Evolutionary conservation across 1,139 yeast species (phyloP).

Genomic region (Ogataea hybrid): DNA sequence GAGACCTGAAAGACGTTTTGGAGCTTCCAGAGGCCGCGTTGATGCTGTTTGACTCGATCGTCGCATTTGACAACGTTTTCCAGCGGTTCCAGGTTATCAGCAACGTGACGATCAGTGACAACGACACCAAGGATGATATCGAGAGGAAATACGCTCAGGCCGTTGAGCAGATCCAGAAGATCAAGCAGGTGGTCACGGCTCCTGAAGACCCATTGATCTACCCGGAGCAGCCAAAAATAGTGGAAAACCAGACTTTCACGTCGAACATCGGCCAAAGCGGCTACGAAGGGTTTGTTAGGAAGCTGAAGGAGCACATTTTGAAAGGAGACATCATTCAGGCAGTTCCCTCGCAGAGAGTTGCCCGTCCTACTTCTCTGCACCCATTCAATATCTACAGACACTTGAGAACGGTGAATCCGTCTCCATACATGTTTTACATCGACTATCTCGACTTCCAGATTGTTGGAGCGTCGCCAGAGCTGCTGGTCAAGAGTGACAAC

Average conservation of each 20-base stretch:
- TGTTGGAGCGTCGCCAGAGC: slow-evolving; percentile 96
- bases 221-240: slow-evolving; percentile 74
- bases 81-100: slow-evolving; percentile 89
- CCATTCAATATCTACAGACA: slow-evolving; percentile 97
- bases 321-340: slow-evolving; percentile 96
- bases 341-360: slow-evolving; percentile 95
- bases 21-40: slow-evolving; percentile 86
- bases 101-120: slow-evolving; percentile 54
- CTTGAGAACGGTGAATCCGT: slow-evolving; percentile 91
- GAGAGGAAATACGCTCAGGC: slow-evolving; percentile 57
- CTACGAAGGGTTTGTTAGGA: slow-evolving; percentile 76
- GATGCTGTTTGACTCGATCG: slow-evolving; percentile 86
- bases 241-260: slow-evolving; percentile 59
- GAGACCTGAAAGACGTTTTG: slow-evolving; percentile 73
- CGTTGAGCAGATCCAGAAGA: slow-evolving; percentile 49
- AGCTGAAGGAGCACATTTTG: slow-evolving; percentile 74
- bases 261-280: slow-evolving; percentile 95
- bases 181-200: slow-evolving; percentile 52
- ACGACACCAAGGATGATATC: slow-evolving; percentile 41
- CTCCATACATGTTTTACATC: slow-evolving; percentile 92
- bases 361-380: slow-evolving; percentile 90
- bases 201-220: slow-evolving; percentile 40
- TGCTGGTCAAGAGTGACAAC: slow-evolving; percentile 76
- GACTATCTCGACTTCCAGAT: slow-evolving; percentile 90
- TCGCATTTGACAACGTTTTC: slow-evolving; percentile 91